These are phyloP conservation scores for Candida buenavistaensis DNA, from an alignment of 1,139 yeast species.

Conservation along the genomic window DNA sequence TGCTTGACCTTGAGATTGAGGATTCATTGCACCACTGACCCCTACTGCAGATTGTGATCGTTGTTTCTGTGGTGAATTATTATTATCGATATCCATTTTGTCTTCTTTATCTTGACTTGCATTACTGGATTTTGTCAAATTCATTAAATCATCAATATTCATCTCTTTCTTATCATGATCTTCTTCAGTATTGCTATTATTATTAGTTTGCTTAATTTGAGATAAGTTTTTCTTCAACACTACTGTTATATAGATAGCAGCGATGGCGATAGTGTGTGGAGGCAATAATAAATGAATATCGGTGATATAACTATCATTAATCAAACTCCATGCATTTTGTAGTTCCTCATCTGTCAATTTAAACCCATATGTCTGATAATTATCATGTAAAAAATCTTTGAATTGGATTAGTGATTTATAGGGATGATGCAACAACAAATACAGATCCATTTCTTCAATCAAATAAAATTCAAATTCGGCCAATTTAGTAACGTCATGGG, in stretches of 20 bases:
- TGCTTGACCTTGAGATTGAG: conserved; percentile 1
- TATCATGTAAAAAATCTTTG: conserved; percentile 40
- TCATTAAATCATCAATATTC: conserved; percentile 44
- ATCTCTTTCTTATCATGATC: conserved; percentile 15
- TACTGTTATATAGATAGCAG: conserved; percentile 74
- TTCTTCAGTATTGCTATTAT: conserved; percentile 5
- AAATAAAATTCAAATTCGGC: conserved; percentile 96
- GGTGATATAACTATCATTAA: conserved; percentile 87
- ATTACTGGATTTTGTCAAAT: conserved; percentile 20
- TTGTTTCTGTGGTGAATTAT: conserved; percentile 3
- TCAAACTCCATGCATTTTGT: conserved; percentile 85
- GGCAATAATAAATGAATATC: conserved; percentile 81
- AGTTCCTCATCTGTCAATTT: conserved; percentile 64
- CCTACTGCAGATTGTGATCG: too few species aligned
- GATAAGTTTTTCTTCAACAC: conserved; percentile 50
- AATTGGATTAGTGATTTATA: conserved; percentile 73
- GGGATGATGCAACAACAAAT: conserved; percentile 84
- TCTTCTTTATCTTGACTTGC: conserved; percentile 5
- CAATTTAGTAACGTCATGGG: conserved; percentile 87
- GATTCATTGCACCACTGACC: not conserved
- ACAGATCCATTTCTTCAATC: conserved; percentile 85
- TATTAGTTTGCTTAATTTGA: conserved; percentile 17
- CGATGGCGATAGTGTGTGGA: conserved; percentile 87
- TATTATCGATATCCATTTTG: conserved; percentile 3
- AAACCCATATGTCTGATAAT: conserved; percentile 30